Percentiles rank a stretch among this genome's conserved stretches.
These are phyloP conservation scores for Sugiyamaella qingdaonensis DNA, from an alignment of 805 yeast species.

Conservation along the genomic window DNA sequence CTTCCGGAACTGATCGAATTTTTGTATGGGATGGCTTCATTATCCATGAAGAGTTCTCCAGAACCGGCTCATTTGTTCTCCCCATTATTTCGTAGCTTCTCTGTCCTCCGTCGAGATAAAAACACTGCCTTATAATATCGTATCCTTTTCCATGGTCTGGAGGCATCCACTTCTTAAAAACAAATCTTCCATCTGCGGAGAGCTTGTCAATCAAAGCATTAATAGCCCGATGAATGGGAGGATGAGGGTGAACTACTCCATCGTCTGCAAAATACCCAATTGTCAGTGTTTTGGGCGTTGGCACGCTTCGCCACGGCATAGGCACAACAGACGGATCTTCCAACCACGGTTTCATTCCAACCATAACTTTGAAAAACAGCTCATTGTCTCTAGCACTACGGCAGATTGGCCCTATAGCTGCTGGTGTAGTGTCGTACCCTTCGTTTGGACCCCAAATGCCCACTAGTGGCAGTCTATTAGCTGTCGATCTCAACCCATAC, in stretches of 20 bases:
- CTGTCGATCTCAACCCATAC: conserved; percentile 47
- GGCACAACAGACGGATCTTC: conserved; percentile 47
- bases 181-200: conserved; percentile 42
- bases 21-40: conserved; percentile 1
- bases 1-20: background rate
- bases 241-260: conserved; percentile 48
- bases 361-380: conserved; percentile 43
- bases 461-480: conserved; percentile 44
- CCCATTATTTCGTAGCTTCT: background rate
- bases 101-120: background rate
- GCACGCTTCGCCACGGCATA: conserved; percentile 47
- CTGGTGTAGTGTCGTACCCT: conserved; percentile 45
- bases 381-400: conserved; percentile 46
- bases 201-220: conserved; percentile 38
- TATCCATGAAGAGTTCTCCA: background rate
- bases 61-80: background rate
- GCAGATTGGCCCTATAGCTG: conserved; percentile 44
- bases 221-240: conserved; percentile 42
- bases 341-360: conserved; percentile 54
- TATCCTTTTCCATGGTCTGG: background rate
- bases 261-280: conserved; percentile 48
- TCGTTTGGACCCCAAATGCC: conserved; percentile 40
- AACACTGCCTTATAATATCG: background rate
- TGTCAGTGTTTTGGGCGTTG: conserved; percentile 39
- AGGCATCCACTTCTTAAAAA: conserved; percentile 15